Percentiles rank a stretch among this genome's conserved stretches.
phyloP scores from a whole-genome alignment of 2,329 filamentous ascomycete species.

The Cercospora zeina region DNA sequence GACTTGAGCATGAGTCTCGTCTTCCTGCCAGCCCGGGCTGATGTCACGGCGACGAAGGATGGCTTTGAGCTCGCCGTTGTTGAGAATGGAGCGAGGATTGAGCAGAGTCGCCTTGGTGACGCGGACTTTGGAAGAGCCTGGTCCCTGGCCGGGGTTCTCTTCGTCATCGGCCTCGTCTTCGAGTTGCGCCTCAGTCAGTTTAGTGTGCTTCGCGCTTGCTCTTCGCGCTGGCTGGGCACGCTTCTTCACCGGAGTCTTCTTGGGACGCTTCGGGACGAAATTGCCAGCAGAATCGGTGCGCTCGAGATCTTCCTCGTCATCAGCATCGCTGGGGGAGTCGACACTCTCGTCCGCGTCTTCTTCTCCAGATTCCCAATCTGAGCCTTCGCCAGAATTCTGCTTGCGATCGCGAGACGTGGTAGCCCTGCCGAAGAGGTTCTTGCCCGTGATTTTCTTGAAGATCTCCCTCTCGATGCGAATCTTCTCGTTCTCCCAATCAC shows the following conservation, averaged over 20 bases:
- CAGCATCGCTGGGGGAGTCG: constrained; percentile 18
- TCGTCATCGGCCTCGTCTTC: neutral
- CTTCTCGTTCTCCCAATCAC: constrained; percentile 28
- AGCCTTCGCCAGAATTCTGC: constrained; percentile 18
- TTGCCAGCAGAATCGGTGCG: constrained; percentile 9
- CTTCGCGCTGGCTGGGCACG: constrained; percentile 14
- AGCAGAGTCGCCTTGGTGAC: constrained; percentile 32
- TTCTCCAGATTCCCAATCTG: constrained; percentile 17
- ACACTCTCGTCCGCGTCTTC: constrained; percentile 16
- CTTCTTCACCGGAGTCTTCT: constrained; percentile 14
- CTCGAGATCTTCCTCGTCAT: constrained; percentile 17
- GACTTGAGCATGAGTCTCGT: constrained; percentile 34
- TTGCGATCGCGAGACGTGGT: neutral
- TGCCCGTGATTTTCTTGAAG: constrained; percentile 29
- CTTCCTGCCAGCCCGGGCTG: constrained; percentile 16
- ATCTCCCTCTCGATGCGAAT: constrained; percentile 25
- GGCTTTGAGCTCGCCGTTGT: constrained; percentile 32
- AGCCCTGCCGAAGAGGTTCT: constrained; percentile 19
- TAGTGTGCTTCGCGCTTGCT: neutral
- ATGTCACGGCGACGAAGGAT: constrained; percentile 34
- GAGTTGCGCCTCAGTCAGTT: neutral
- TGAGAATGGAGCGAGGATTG: constrained; percentile 36
- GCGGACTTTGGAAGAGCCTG: constrained; percentile 10
- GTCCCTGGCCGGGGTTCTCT: neutral
- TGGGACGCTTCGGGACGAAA: constrained; percentile 7